These are phyloP conservation scores for Abrus precatorius DNA, from an alignment of 306 rosid species.

Conservation along the genomic window DNA sequence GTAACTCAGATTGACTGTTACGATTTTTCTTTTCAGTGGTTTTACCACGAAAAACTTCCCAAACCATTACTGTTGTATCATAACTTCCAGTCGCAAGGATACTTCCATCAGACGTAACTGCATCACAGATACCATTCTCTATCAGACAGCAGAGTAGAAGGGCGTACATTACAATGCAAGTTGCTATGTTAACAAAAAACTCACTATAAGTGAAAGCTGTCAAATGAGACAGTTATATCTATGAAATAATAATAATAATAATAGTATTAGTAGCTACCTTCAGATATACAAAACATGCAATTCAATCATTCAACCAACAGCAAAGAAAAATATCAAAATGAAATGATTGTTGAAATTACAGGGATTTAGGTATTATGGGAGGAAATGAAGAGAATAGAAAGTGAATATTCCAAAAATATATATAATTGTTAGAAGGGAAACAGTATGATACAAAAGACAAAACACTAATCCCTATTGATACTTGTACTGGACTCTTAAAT, in stretches of 20 bases:
- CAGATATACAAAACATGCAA: constrained; percentile 13
- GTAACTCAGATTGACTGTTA: constrained; percentile 72
- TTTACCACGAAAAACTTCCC: constrained; percentile 91
- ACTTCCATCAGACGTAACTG: constrained; percentile 98
- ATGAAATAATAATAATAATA: not conserved
- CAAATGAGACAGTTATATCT: constrained; percentile 10
- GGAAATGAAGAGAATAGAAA: not conserved
- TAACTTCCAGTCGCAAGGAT: constrained; percentile 97
- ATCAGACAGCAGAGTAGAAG: constrained; percentile 39
- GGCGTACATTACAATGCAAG: constrained; percentile 21
- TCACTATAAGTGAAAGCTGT: constrained; percentile 1
- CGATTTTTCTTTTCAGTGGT: constrained; percentile 76
- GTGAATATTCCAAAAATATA: not conserved
- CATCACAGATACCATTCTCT: constrained; percentile 52
- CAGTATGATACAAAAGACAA: not conserved
- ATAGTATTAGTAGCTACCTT: not conserved
- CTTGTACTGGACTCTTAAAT: not conserved
- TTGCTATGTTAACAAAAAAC: constrained; percentile 6
- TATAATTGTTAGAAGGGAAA: not conserved
- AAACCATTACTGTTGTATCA: constrained; percentile 97
- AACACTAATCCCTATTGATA: not conserved
- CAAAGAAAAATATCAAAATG: constrained; percentile 30
- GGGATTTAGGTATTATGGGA: not conserved
- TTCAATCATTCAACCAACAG: constrained; percentile 20
- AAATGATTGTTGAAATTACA: not conserved